Percentiles rank a stretch among this genome's conserved stretches.
phyloP scores from a whole-genome alignment of 108 stramenopile genomes.

The Nitzschia sp. region DNA sequence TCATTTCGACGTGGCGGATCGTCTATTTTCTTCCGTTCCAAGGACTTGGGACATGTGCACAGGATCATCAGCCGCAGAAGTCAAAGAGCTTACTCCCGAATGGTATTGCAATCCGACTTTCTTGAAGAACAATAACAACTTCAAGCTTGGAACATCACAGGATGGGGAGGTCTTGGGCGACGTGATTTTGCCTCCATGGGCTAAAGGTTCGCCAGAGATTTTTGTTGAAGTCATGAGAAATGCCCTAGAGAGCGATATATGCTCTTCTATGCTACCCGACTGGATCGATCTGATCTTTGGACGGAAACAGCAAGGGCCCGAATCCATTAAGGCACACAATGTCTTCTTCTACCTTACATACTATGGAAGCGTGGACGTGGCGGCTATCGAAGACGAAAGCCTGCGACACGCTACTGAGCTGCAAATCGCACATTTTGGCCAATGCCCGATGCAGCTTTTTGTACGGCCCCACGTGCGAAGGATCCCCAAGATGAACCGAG shows the following conservation, averaged over 20 bases:
- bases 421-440: slow-evolving; percentile 98
- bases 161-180: slow-evolving; percentile 93
- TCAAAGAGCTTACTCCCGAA: slow-evolving; percentile 97
- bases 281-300: slow-evolving; percentile 99
- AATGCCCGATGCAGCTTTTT: slow-evolving; percentile 94
- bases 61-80: slow-evolving; percentile 85
- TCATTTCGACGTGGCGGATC: slow-evolving; percentile 97
- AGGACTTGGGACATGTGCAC: slow-evolving; percentile 93
- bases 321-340: slow-evolving; percentile 93
- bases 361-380: slow-evolving; percentile 96
- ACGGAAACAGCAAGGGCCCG: slow-evolving; percentile 92
- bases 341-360: slow-evolving; percentile 99
- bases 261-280: slow-evolving; percentile 88
- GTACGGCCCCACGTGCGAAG: slow-evolving; percentile 47
- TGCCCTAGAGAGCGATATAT: slow-evolving; percentile 87
- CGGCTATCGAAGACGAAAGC: slow-evolving; percentile 90
- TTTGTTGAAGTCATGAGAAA: slow-evolving; percentile 88
- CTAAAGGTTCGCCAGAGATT: slow-evolving; percentile 88
- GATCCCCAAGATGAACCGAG: slow-evolving; percentile 22
- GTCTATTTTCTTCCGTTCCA: slow-evolving; percentile 93
- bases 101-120: slow-evolving; percentile 93
- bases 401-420: slow-evolving; percentile 88
- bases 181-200: slow-evolving; percentile 98
- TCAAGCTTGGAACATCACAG: slow-evolving; percentile 94
- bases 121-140: slow-evolving; percentile 85